Base-by-base conservation (phyloP, 208 protist genomes). In the Trypanosoma caninum region DNA sequence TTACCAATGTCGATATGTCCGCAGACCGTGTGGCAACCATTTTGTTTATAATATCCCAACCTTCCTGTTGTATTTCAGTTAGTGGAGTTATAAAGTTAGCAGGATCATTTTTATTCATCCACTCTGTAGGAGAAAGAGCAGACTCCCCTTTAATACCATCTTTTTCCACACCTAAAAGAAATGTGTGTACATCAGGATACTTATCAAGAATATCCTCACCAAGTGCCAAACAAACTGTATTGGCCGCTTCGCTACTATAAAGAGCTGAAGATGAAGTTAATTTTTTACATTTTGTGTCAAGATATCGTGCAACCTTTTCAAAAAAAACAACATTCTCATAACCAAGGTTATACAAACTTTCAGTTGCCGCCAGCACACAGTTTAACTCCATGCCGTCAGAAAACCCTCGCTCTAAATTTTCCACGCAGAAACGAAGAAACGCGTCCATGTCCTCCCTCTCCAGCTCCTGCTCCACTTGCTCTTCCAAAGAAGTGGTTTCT, bases 21-120 rank as follows among this genome's bases (percentile, higher is more conserved):
- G 87, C 72, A 9, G 78, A 35, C 22, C 75, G 82, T 20, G 80
- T 95, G 8, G 55, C 67, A 4, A 76, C 63, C 84, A 95, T 95
- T 30, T 68, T 57, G 46, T 87, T 78, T 22, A 95, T 62, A 22
- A 92, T 71, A 41, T 82, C 71, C 71, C 75, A 80, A 50, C 82
- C 62, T 55, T 83, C 73, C 50, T 81, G 72, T 56, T 92, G 76
- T 51, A 76, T 47, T 30, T 65, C 65, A 2, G 88, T 91, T 22
- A 82, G 63, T 5, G 82, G 81, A 0, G 70, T 27, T 14, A 89
- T 42, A n/a, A 65, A 57, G 66, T 82, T 82, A 25, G 73, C 68
- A 0, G 82, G 88, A 60, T 92, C 88, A 58, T 92, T 78, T 25
- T 76, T 54, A 45, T 87, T 73, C 85, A 91, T 84, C 84, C 88